These are phyloP conservation scores for Tulasnella sp. DNA, from an alignment of 768 basidiomycete genomes.

Conservation along the genomic window DNA sequence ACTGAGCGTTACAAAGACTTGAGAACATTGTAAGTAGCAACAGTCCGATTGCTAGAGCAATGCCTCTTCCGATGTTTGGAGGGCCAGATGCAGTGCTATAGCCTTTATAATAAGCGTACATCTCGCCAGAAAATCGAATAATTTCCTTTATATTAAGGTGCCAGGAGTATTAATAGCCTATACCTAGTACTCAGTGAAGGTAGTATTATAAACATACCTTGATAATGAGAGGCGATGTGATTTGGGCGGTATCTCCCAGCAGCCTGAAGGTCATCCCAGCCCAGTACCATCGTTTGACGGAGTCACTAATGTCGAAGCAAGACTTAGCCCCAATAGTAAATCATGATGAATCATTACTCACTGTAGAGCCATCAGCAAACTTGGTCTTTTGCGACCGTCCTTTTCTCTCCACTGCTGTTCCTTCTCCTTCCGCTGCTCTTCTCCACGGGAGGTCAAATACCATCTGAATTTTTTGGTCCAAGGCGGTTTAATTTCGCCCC, in stretches of 20 bases:
- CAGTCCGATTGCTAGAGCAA: slow-evolving; percentile 64
- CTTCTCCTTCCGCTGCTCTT: slow-evolving; percentile 15
- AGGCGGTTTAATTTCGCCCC: slow-evolving; percentile 15
- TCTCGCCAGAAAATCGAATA: slow-evolving; percentile 19
- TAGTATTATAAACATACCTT: slow-evolving; percentile 12
- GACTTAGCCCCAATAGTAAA: not conserved
- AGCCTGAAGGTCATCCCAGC: slow-evolving; percentile 22
- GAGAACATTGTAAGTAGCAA: slow-evolving; percentile 52
- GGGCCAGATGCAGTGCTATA: slow-evolving; percentile 19
- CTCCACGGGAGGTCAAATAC: no score
- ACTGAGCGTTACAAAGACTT: slow-evolving; percentile 63
- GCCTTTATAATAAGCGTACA: slow-evolving; percentile 17
- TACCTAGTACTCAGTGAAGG: not conserved
- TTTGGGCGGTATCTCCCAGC: slow-evolving; percentile 20
- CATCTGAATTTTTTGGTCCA: slow-evolving; percentile 19
- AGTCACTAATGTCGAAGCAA: not conserved
- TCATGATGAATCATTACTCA: slow-evolving; percentile 21
- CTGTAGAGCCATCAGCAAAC: slow-evolving; percentile 24
- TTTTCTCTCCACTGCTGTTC: slow-evolving; percentile 24
- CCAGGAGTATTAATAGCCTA: slow-evolving; percentile 19
- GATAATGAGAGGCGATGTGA: slow-evolving; percentile 23
- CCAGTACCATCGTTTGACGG: slow-evolving; percentile 1
- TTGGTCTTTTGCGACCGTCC: slow-evolving; percentile 24
- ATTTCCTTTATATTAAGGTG: slow-evolving; percentile 15
- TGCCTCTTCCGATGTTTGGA: slow-evolving; percentile 41